Evolutionary conservation across 495 filamentous ascomycete species (phyloP).

Genomic region (Hypoxylon intermedium): DNA sequence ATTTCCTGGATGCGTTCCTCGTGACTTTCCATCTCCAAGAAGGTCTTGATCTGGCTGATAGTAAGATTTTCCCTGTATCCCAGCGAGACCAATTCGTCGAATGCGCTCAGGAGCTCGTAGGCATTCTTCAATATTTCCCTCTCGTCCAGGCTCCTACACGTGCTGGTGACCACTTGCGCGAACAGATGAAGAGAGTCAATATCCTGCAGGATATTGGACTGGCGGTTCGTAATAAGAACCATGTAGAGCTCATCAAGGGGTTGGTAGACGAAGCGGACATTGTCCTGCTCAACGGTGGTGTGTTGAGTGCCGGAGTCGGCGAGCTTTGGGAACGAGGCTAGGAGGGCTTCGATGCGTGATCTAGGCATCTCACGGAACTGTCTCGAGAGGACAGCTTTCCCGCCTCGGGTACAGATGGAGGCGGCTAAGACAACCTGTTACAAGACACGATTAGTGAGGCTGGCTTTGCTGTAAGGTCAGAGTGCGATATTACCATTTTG

Average conservation of each 20-base stretch:
- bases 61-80: conserved; percentile 96
- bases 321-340: conserved; percentile 96
- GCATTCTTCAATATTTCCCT: conserved; percentile 92
- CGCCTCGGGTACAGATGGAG: conserved; percentile 97
- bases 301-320: conserved; percentile 94
- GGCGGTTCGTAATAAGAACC: conserved; percentile 98
- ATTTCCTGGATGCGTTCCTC: conserved; percentile 99
- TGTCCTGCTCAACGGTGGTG: conserved; percentile 97
- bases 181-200: conserved; percentile 98
- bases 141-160: conserved; percentile 95
- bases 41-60: conserved; percentile 95
- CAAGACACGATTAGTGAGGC: conserved; percentile 28
- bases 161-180: conserved; percentile 93
- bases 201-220: conserved; percentile 98
- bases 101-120: conserved; percentile 92
- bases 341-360: conserved; percentile 92
- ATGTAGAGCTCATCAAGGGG: conserved; percentile 99
- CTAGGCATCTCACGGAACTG: conserved; percentile 96
- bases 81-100: conserved; percentile 93
- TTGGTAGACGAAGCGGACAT: conserved; percentile 99
- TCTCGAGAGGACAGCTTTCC: conserved; percentile 94
- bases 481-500: conserved; percentile 41
- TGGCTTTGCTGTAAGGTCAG: conserved; percentile 11
- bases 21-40: conserved; percentile 98
- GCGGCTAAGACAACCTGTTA: conserved; percentile 93